These are phyloP conservation scores for Pseudogymnoascus sp. DNA, from an alignment of 2,329 filamentous ascomycete species.

Conservation along the genomic window DNA sequence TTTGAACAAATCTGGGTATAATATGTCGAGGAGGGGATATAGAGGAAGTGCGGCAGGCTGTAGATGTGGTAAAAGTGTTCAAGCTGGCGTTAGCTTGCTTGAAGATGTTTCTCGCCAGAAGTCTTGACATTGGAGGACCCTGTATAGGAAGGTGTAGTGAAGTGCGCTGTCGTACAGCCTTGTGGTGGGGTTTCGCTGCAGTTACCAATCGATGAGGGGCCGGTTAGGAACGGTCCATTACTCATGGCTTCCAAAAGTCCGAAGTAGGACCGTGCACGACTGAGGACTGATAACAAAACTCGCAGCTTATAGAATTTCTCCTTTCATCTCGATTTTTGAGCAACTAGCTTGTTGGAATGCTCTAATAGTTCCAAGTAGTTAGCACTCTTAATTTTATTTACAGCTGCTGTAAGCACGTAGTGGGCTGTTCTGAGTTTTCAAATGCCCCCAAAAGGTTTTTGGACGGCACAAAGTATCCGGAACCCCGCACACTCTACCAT, in stretches of 20 bases:
- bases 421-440: not conserved
- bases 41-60: not conserved
- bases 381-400: not conserved
- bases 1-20: not conserved
- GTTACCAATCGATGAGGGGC: slow-evolving; percentile 1
- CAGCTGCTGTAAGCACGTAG: not conserved
- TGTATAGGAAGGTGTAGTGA: slow-evolving; percentile 10
- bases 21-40: not conserved
- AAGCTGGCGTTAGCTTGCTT: slow-evolving; percentile 5
- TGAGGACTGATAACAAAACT: not conserved
- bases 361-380: not conserved
- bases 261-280: slow-evolving; percentile 3
- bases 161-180: slow-evolving; percentile 4
- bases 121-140: slow-evolving; percentile 9
- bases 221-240: slow-evolving; percentile 5
- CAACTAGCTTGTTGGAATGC: not conserved
- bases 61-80: slow-evolving; percentile 1
- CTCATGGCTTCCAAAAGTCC: not conserved
- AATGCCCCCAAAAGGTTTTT: not conserved
- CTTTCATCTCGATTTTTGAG: not conserved
- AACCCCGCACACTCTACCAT: not conserved
- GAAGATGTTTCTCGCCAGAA: slow-evolving; percentile 6
- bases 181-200: slow-evolving; percentile 3
- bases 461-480: not conserved
- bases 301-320: not conserved